Conservation (phyloP, 257 asterid genomes). For the Ehretia macrophylla region DNA sequence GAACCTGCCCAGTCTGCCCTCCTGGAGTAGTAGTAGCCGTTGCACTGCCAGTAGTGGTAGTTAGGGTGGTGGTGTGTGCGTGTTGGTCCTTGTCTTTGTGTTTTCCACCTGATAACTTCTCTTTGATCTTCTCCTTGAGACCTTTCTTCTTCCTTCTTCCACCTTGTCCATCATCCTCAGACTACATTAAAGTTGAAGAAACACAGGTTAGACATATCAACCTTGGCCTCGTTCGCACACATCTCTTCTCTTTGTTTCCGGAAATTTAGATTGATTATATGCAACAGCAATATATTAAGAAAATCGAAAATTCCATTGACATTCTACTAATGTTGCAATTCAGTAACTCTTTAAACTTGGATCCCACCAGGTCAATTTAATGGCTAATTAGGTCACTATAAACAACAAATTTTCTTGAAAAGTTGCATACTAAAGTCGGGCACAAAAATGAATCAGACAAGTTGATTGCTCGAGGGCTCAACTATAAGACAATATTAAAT, state of each 20-base stretch:
- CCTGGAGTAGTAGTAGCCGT: slow-evolving; percentile 25
- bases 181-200: slow-evolving; percentile 21
- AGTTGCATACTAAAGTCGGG: no score
- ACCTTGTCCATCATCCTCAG: slow-evolving; percentile 75
- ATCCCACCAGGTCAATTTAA: no score
- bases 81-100: slow-evolving; percentile 25
- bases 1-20: slow-evolving; percentile 3
- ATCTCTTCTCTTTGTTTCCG: not conserved
- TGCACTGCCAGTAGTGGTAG: slow-evolving; percentile 22
- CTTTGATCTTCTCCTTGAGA: slow-evolving; percentile 61
- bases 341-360: no score
- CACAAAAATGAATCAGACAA: no score
- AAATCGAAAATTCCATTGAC: no score
- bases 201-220: not conserved
- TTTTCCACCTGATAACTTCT: slow-evolving; percentile 43
- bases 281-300: no score
- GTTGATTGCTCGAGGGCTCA: no score
- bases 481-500: no score
- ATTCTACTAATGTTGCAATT: no score
- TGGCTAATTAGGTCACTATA: no score
- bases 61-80: slow-evolving; percentile 20
- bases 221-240: not conserved
- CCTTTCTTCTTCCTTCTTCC: slow-evolving; percentile 75
- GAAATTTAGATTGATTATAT: no score
- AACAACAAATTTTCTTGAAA: no score